Evolutionary conservation across 2,329 filamentous ascomycete species (phyloP), one percentile per base, ranked within the genome.

Genomic region (Hypocrella siamensis): DNA sequence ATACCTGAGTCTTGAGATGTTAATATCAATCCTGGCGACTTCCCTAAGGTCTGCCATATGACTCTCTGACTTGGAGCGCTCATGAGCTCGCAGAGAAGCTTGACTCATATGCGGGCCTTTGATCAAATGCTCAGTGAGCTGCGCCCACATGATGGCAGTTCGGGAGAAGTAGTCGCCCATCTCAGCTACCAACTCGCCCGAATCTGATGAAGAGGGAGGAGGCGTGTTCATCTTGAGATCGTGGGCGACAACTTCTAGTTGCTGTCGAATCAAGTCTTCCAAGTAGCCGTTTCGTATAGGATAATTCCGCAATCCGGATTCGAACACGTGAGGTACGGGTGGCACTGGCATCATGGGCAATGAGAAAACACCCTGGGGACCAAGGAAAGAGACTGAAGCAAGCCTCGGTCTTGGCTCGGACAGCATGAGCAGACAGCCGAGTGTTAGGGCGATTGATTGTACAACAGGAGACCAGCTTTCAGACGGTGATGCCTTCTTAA

Each of bases 81-180:
- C 40, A 32, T 53, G 50, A n/a, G 42, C 46, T 22, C 46, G 42
- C 4, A 40, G 30, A 12, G 40, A 40, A 17, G 46, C 46, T 22
- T 42, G 38, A n/a, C 44, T 41, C 29, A 57, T 48, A 35, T 55
- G 49, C 17, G 46, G 42, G 12, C 49, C 53, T 26, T 45, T 38
- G 4, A 52, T 39, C n/a, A 57, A 40, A 22, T 39, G 43, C n/a
- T 53, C 46, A 21, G 53, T 53, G 31, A 57, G 38, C 16, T 39
- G 40, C n/a, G 46, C 43, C 47, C 46, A 53, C 34, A 55, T 40
- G 24, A 44, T 33, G 16, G 53, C 50, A n/a, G 48, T 52, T 17
- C 47, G 49, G 19, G 44, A 41, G 17, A 56, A 37, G 35, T 56
- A 57, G 17, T 56, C 52, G 19, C 53, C 53, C 35, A 55, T 45